Base-by-base conservation (phyloP, 2,329 filamentous ascomycete species). In the Ophiocordyceps sinensis region DNA sequence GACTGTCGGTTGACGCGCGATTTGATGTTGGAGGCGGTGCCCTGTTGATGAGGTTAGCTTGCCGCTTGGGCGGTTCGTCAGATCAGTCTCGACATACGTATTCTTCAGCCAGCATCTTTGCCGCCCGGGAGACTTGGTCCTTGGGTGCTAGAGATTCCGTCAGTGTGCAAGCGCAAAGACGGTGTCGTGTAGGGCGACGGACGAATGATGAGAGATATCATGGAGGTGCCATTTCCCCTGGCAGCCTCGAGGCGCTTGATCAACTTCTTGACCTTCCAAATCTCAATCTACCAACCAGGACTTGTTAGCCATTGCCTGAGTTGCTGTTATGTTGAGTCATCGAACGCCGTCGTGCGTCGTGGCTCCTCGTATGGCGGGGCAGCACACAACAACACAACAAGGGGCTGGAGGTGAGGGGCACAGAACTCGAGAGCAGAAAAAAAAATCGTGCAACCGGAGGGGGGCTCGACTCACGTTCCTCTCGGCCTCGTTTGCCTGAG, bases 81-180 rank as follows among this genome's bases (percentile, higher is more conserved):
- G 28, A 15, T 37, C 19, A 28, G 32, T 28, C 36, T 40, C 30
- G 12, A 43, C 83, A 51, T 75, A 91, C 85, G 61, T 91, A 94
- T 85, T 94, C 88, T 95, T 98, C 91, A 71, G 93, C 93, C 81
- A 98, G 83, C 91, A 98, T 98, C 77, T 96, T 96, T 45, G 91
- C 85, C 42, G 85, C 83, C 58, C 88, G 82, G 37, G 91, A 96
- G 49, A 98, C 77, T 69, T 98, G 91, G 65, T 95, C 88, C 78
- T 98, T 98, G 53, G 91, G 91, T 45, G 91, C 86, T 93, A 57
- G 13, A 41, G 30, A 32, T 15, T 6, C 11, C 6, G 37, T 48
- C 43, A 49, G 43, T 23, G 11, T 28, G 37, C 21, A n/a, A 21
- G 28, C 7, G 13, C 10, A 29, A 14, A 28, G 41, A 19, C 15